Evolutionary conservation across 1,139 yeast species (phyloP), one percentile per base, ranked within the genome.

Genomic region (Geotrichum restrictum): DNA sequence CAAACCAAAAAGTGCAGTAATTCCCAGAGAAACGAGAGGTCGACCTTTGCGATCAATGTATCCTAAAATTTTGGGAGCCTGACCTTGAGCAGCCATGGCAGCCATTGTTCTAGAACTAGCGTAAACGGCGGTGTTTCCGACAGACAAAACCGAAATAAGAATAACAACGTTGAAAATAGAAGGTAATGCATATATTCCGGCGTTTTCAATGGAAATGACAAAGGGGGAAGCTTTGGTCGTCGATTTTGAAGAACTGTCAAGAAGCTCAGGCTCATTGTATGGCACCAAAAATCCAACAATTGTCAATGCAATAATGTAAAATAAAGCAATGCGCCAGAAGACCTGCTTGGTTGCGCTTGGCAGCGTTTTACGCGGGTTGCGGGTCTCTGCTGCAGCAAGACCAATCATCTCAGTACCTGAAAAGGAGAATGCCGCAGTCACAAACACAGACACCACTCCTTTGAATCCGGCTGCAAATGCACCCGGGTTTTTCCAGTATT

Each of bases 331-430:
- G 71, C 91, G 77, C 83, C 86, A 83, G 68, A 82, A 79, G 18
- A 83, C 88, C 62, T 82, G 88, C 66, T 83, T 83, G 58, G 81
- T 79, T 36, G 89, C 88, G 55, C 74, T 71, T 53, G 91, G 88
- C 52, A 85, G 74, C 7, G 85, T 72, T 62, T 74, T 76, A 66
- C 85, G 75, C 49, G 95, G 95, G 67, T 85, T 82, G 44, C 75
- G 75, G 45, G 95, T 81, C 70, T 88, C 96, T 14, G 94, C 88
- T 34, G 95, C 89, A 16, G 95, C 89, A 59, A 88, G 74, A 52
- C 94, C 94, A 55, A 85, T 84, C 64, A 85, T 75, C 70, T 87
- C 95, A 51, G 85, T 80, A 62, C 94, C 94, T 51, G 91, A 89
- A 64, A 86, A 85, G 3, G 96, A 81, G 69, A 88, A 89, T 4